Percentiles rank a stretch among this genome's conserved stretches.
Conservation (phyloP, 177 flowering plant species). For the Vitis hybrid region DNA sequence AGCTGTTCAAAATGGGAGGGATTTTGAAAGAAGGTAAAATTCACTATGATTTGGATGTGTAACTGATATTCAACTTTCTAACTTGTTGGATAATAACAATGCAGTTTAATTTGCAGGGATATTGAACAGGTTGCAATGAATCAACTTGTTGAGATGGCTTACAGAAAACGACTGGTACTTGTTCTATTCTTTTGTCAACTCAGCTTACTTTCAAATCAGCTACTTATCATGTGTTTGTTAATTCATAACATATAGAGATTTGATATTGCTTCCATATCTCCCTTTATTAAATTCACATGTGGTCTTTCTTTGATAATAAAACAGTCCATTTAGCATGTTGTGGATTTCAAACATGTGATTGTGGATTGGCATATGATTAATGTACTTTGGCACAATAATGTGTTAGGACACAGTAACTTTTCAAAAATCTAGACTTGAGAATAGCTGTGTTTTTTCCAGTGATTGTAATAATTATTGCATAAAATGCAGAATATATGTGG, state of each 20-base stretch:
- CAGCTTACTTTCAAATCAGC: neutral
- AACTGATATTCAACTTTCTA: neutral
- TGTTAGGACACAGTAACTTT: too few species aligned
- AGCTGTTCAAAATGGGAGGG: slow-evolving; percentile 20
- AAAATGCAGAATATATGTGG: too few species aligned
- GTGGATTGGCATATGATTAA: too few species aligned
- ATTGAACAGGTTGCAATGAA: slow-evolving; percentile 37
- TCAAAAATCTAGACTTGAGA: too few species aligned
- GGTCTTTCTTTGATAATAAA: too few species aligned
- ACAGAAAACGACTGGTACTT: slow-evolving; percentile 31
- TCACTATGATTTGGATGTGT: neutral
- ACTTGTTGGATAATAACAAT: neutral
- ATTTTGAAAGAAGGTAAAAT: slow-evolving; percentile 23
- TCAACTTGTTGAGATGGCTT: slow-evolving; percentile 37
- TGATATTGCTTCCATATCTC: neutral
- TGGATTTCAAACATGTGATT: too few species aligned
- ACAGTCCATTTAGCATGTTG: too few species aligned
- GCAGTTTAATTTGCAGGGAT: slow-evolving; percentile 23
- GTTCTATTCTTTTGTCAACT: neutral
- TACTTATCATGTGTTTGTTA: neutral
- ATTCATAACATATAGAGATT: neutral
- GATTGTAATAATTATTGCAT: too few species aligned
- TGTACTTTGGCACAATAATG: too few species aligned
- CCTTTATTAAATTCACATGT: too few species aligned
- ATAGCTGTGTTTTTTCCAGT: too few species aligned